These are phyloP conservation scores for Dactylella cylindrospora DNA, from an alignment of 2,329 filamentous ascomycete species.

Conservation along the genomic window DNA sequence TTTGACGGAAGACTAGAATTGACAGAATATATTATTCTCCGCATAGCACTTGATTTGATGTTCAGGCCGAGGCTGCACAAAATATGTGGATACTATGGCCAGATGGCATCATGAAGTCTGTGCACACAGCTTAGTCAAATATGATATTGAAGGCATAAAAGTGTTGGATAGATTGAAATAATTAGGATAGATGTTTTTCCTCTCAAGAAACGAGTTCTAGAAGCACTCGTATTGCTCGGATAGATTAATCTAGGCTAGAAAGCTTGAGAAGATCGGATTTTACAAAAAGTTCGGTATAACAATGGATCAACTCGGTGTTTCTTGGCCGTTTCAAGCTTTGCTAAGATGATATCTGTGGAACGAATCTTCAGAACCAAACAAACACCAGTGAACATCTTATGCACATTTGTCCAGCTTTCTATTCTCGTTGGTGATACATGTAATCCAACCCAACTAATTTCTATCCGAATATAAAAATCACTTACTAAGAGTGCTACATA, in stretches of 20 bases:
- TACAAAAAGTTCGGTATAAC: conserved; percentile 6
- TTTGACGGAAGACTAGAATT: not conserved
- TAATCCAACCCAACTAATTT: too few relatives aligned
- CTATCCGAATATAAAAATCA: too few relatives aligned
- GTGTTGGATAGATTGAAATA: conserved; percentile 30
- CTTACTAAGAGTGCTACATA: too few relatives aligned
- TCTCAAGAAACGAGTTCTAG: conserved; percentile 8
- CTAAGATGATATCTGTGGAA: too few relatives aligned
- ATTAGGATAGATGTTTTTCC: not conserved
- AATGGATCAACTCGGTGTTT: too few relatives aligned
- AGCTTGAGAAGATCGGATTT: conserved; percentile 1
- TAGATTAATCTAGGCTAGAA: not conserved
- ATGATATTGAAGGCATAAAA: conserved; percentile 11
- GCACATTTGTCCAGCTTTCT: too few relatives aligned
- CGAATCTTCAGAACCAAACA: too few relatives aligned
- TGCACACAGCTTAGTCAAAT: too few relatives aligned
- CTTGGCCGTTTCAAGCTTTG: conserved; percentile 24
- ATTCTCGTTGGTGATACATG: too few relatives aligned
- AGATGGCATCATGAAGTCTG: conserved; percentile 19
- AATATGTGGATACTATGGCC: conserved; percentile 3
- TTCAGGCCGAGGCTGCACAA: not conserved
- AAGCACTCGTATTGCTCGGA: conserved; percentile 6
- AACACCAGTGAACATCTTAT: too few relatives aligned
- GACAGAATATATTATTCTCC: conserved; percentile 37
- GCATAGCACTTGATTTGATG: conserved; percentile 5